These are phyloP conservation scores for Fusarium sororula DNA, from an alignment of 2,329 filamentous ascomycete genomes.

Conservation along the genomic window DNA sequence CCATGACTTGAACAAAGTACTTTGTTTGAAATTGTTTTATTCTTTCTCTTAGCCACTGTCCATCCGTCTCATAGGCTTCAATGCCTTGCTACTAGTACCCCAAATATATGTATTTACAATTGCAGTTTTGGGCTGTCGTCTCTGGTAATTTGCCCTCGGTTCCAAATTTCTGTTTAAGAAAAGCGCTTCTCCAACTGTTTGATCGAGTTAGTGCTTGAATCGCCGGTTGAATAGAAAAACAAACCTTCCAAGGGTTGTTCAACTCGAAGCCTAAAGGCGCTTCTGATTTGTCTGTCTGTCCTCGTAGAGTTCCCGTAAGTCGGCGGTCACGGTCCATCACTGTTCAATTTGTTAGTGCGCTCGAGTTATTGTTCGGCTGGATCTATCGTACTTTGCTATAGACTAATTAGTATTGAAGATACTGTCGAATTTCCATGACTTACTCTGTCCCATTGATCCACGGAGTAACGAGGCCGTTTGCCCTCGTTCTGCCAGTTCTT, in stretches of 20 bases:
- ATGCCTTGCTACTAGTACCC: slow-evolving; percentile 3
- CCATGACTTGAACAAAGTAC: not conserved
- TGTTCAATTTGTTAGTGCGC: slow-evolving; percentile 42
- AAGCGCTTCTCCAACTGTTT: slow-evolving; percentile 63
- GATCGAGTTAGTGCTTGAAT: not conserved
- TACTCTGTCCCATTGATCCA: slow-evolving; percentile 73
- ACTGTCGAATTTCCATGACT: slow-evolving; percentile 32
- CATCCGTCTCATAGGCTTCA: not conserved
- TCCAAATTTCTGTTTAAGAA: slow-evolving; percentile 46
- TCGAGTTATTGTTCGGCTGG: not conserved
- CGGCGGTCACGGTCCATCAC: slow-evolving; percentile 74
- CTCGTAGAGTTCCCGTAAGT: slow-evolving; percentile 67
- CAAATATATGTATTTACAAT: slow-evolving; percentile 36
- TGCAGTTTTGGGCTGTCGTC: slow-evolving; percentile 12
- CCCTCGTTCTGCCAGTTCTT: slow-evolving; percentile 68
- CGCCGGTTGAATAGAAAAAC: slow-evolving; percentile 32
- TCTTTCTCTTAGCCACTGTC: slow-evolving; percentile 19
- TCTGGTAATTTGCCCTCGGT: slow-evolving; percentile 14
- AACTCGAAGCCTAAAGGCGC: slow-evolving; percentile 69
- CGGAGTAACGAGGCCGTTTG: slow-evolving; percentile 66
- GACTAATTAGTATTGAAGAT: slow-evolving; percentile 43
- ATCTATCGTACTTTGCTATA: slow-evolving; percentile 62
- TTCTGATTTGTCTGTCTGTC: slow-evolving; percentile 63
- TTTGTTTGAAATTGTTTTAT: slow-evolving; percentile 16
- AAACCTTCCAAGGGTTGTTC: slow-evolving; percentile 71